Evolutionary conservation across 2,329 filamentous ascomycete genomes (phyloP), one percentile per base, ranked within the genome.

Genomic region (Hymenoscyphus occultus): DNA sequence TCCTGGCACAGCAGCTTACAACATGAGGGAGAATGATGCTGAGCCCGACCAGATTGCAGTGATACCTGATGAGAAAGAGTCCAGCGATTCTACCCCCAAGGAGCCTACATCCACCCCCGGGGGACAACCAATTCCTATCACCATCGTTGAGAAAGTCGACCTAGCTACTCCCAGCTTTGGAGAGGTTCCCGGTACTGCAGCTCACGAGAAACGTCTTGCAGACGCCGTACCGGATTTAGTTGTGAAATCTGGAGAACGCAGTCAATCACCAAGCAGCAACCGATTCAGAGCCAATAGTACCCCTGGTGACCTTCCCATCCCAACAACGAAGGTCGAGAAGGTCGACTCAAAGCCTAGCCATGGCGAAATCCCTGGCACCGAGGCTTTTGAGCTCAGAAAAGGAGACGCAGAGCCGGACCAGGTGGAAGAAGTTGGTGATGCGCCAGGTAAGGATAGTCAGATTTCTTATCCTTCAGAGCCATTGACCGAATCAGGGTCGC

Each of bases 191-290:
- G 84, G 84, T 39, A 88, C 86, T 2, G 78, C 82, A 64, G 84
- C 85, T 3, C 83, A 87, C 72, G 75, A 81, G 56, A 79, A 82
- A 74, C 81, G 84, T 67, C 80, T 81, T 65, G 81, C 80, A 59
- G 86, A 89, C 75, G 85, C 86, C 16, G 78, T 81, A 56, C 85
- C 86, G 28, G 86, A 89, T 71, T 81, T 88, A 75, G 85, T 88
- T 69, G 81, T 86, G 58, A 71, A 63, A 74, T 65, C 68, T 64
- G 68, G 70, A 40, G 62, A 61, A 16, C 67, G 64, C 31, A 73
- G 67, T 60, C 69, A 63, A 40, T 69, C 72, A 19, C 48, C 48
- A 54, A 61, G 65, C 39, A 70, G 65, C 48, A 71, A 65, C 19
- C 62, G 71, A 51, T 71, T 71, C 22, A 70, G 72, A 62, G 70